phyloP scores from a whole-genome alignment of 192 early-diverging fungal genomes.

The Entomortierella chlamydospora region DNA sequence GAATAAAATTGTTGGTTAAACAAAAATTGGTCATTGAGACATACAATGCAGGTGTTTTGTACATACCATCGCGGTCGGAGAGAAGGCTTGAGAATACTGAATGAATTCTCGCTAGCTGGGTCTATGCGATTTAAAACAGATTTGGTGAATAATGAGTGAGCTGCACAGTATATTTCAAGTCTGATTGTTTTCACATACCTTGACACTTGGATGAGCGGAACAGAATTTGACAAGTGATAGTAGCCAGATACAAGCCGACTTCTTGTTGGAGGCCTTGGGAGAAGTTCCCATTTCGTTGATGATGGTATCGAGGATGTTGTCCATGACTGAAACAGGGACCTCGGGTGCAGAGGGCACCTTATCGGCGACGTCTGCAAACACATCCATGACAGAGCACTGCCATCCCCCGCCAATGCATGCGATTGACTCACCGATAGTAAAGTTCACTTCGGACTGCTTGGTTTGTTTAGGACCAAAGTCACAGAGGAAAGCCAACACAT shows the following conservation, averaged over 20 bases:
- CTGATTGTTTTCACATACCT: constrained; percentile 50
- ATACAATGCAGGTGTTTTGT: no score
- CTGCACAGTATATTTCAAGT: background rate
- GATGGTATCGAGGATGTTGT: constrained; percentile 63
- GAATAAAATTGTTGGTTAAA: background rate
- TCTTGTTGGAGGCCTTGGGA: constrained; percentile 65
- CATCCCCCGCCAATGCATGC: constrained; percentile 73
- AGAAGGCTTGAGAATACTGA: constrained; percentile 80
- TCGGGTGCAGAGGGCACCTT: constrained; percentile 25
- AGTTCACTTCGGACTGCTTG: constrained; percentile 88
- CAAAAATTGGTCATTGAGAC: no score
- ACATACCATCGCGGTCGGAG: constrained; percentile 81
- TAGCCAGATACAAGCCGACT: constrained; percentile 83
- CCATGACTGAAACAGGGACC: constrained; percentile 46
- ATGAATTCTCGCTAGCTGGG: constrained; percentile 76
- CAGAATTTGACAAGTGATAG: constrained; percentile 83
- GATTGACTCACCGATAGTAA: constrained; percentile 87
- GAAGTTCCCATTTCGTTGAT: constrained; percentile 65
- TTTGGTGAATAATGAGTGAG: background rate
- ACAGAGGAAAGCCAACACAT: constrained; percentile 60
- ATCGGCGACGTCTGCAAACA: constrained; percentile 78
- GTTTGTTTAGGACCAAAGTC: constrained; percentile 68
- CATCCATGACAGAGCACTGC: constrained; percentile 72
- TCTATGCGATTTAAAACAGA: constrained; percentile 10
- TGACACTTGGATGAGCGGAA: constrained; percentile 58